These are phyloP conservation scores for Colletotrichum kahawae DNA, from an alignment of 2,329 filamentous ascomycete genomes.

Conservation along the genomic window DNA sequence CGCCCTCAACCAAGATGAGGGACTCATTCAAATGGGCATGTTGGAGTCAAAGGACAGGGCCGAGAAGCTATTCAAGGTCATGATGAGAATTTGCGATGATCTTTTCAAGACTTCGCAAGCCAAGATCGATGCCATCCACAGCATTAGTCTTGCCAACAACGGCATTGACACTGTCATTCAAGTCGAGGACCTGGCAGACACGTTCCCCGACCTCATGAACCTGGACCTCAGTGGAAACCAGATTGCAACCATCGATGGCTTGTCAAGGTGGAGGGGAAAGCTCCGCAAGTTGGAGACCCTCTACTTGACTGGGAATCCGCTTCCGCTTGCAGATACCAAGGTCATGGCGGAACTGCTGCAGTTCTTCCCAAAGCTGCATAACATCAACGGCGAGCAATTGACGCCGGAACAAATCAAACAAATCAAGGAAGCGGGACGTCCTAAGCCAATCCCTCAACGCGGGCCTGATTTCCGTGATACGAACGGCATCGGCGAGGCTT, in stretches of 20 bases:
- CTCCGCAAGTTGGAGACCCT: constrained; percentile 83
- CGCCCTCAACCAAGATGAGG: constrained; percentile 73
- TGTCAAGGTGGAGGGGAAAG: constrained; percentile 80
- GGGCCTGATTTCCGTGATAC: constrained; percentile 77
- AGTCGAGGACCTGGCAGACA: constrained; percentile 77
- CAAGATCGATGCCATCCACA: constrained; percentile 79
- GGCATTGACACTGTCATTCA: constrained; percentile 73
- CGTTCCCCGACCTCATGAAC: constrained; percentile 85
- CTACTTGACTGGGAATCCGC: constrained; percentile 77
- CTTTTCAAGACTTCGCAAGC: constrained; percentile 75
- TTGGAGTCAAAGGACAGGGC: constrained; percentile 74
- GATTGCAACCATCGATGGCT: constrained; percentile 68
- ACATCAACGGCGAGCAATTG: constrained; percentile 77
- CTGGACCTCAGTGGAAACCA: constrained; percentile 88
- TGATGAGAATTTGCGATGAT: constrained; percentile 85
- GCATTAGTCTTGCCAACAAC: constrained; percentile 83
- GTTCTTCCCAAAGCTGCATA: constrained; percentile 83
- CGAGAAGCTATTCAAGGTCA: constrained; percentile 87
- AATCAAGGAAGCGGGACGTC: constrained; percentile 50
- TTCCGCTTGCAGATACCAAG: constrained; percentile 63
- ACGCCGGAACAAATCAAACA: constrained; percentile 72
- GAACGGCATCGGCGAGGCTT: constrained; percentile 74
- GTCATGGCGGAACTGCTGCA: constrained; percentile 73
- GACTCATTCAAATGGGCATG: constrained; percentile 75
- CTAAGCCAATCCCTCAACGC: constrained; percentile 65